Evolutionary conservation across 768 basidiomycete genomes (phyloP), one percentile per base, ranked within the genome.

Genomic region (Leccinum imitatum): DNA sequence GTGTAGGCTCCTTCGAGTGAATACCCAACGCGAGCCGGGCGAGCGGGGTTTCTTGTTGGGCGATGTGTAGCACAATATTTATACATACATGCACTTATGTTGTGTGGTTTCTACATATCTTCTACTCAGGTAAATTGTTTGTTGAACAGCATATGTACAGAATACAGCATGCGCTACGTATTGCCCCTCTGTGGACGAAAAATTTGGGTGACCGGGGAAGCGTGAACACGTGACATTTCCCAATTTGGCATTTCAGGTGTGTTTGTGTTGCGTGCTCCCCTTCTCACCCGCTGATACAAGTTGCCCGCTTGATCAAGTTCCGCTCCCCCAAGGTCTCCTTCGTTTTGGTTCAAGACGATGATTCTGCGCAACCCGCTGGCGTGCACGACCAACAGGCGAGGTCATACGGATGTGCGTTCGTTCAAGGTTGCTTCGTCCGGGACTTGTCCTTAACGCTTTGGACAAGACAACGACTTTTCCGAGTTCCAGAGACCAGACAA

Each of bases 401-500:
- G 67, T 82, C 83, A 19, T 92, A 86, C 76, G 91, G 91, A 60
- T 92, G 91, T 91, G 65, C 65, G 88, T 80, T 44, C 41, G 13
- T 23, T 35, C 47, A 30, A n/a, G 19, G 1, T 39, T 25, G 46
- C 33, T 67, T 50, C 21, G 27, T 33, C 31, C 11, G 21, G 9
- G 58, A 44, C 41, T 11, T 57, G 9, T 41, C 54, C 39, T 21
- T 64, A 21, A 67, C 59, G 14, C 27, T 54, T 76, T 56, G 76
- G 33, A 21, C n/a, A 80, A 80, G 82, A 83, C 66, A 84, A 84
- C 59, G 87, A 90, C 65, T 84, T 85, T 67, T 82, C 84, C 11
- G 84, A 89, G 41, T 95, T 93, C 68, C 75, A 76, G 62, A 77
- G 87, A 60, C 91, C 93, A 9, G 90, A 93, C 56, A 84, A 92